Percentiles rank a stretch among this genome's conserved stretches.
phyloP scores from a whole-genome alignment of 2,329 filamentous ascomycete species.

The Pseudopyricularia javanii region DNA sequence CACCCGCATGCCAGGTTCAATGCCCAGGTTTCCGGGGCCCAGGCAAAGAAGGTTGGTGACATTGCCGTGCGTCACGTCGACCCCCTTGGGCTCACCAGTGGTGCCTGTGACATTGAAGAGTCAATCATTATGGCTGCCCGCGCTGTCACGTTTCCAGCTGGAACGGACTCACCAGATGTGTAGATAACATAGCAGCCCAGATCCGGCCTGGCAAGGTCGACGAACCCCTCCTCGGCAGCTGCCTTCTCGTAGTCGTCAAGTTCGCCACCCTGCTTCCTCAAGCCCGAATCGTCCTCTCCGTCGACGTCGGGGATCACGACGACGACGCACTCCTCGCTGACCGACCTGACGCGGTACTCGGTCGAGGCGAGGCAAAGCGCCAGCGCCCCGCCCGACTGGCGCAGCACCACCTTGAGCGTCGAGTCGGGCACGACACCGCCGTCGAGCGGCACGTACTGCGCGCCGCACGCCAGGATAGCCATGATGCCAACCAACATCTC shows the following conservation, averaged over 20 bases:
- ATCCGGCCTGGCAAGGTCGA: constrained; percentile 12
- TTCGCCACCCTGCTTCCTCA: neutral
- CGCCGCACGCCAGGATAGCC: constrained; percentile 42
- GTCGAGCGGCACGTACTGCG: constrained; percentile 48
- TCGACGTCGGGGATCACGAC: constrained; percentile 1
- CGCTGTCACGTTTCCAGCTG: neutral
- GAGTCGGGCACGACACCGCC: constrained; percentile 37
- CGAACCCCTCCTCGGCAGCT: neutral
- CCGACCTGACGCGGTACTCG: constrained; percentile 2
- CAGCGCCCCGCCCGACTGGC: constrained; percentile 26
- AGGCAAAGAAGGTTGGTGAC: constrained; percentile 33
- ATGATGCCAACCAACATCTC: constrained; percentile 46
- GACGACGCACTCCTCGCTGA: neutral
- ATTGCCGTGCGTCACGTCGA: constrained; percentile 2
- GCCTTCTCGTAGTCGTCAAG: neutral
- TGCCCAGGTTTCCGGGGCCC: constrained; percentile 27
- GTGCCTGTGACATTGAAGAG: constrained; percentile 22
- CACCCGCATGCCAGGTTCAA: constrained; percentile 35
- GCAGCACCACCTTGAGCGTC: constrained; percentile 34
- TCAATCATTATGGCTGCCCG: neutral
- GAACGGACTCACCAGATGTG: constrained; percentile 25
- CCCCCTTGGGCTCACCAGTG: constrained; percentile 26
- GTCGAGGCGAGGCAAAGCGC: constrained; percentile 29
- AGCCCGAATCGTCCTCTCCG: neutral
- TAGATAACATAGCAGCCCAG: constrained; percentile 37